Percentiles rank a stretch among this genome's conserved stretches.
phyloP scores from a whole-genome alignment of 805 yeast species.

The Ogataea nonfermentans region DNA sequence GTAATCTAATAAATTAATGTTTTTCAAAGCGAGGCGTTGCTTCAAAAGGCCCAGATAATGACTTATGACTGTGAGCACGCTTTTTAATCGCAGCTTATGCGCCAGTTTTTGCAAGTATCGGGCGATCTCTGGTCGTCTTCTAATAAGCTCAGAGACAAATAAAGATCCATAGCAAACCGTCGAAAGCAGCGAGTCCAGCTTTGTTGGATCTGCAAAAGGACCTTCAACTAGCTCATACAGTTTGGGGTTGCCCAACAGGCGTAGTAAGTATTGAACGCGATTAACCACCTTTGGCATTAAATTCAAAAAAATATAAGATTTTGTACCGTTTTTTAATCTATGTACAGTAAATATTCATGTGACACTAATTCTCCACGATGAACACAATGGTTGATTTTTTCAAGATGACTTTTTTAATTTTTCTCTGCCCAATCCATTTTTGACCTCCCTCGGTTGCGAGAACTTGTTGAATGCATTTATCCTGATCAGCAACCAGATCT shows the following conservation, averaged over 20 bases:
- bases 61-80: background rate
- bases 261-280: constrained; percentile 2
- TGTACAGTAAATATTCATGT: constrained; percentile 8
- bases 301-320: background rate
- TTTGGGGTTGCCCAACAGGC: constrained; percentile 24
- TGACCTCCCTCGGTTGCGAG: constrained; percentile 35
- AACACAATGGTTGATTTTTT: constrained; percentile 37
- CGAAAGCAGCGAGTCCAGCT: constrained; percentile 33
- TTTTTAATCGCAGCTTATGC: constrained; percentile 3
- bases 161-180: constrained; percentile 34
- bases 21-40: background rate
- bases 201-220: constrained; percentile 27
- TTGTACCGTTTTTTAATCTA: constrained; percentile 2
- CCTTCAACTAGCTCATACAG: constrained; percentile 28
- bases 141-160: constrained; percentile 28
- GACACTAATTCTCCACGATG: constrained; percentile 15
- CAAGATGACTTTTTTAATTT: constrained; percentile 51
- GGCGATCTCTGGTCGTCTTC: constrained; percentile 19
- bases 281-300: background rate
- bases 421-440: constrained; percentile 42
- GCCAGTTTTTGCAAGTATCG: constrained; percentile 8
- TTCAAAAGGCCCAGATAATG: background rate
- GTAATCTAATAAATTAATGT: background rate
- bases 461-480: constrained; percentile 38
- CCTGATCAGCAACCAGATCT: constrained; percentile 37